Conservation (phyloP, 345 rosid genomes). For the Firmiana major region DNA sequence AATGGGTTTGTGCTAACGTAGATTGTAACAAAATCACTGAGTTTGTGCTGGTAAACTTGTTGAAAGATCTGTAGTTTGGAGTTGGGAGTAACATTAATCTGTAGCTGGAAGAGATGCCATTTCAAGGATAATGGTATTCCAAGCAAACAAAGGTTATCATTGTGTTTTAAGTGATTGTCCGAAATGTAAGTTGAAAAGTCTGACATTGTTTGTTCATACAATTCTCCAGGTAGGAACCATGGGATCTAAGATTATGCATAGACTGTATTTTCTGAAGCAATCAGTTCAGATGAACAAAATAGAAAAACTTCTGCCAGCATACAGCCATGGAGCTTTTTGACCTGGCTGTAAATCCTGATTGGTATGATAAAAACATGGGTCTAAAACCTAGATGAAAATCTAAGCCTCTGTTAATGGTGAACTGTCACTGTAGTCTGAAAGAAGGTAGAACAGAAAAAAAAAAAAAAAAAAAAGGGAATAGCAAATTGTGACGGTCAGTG, state of each 20-base stretch:
- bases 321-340: too few relatives aligned
- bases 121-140: background rate
- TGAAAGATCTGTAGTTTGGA: constrained; percentile 10
- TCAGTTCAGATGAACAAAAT: too few relatives aligned
- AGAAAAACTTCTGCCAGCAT: too few relatives aligned
- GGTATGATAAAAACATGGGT: background rate
- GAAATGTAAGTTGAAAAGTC: background rate
- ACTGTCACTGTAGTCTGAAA: background rate
- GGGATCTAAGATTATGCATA: background rate
- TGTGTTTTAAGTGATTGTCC: background rate
- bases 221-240: background rate
- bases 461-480: background rate
- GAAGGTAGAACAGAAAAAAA: background rate
- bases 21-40: constrained; percentile 27
- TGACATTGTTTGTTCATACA: background rate
- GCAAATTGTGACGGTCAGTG: background rate
- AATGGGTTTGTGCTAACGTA: constrained; percentile 37
- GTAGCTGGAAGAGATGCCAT: constrained; percentile 10
- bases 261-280: too few relatives aligned
- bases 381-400: background rate
- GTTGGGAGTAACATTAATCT: constrained; percentile 7
- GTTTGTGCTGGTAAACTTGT: constrained; percentile 11
- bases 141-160: background rate
- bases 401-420: too few relatives aligned
- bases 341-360: too few relatives aligned